Base-by-base conservation (phyloP, 208 protist genomes). In the Wallacemonas sp. region DNA sequence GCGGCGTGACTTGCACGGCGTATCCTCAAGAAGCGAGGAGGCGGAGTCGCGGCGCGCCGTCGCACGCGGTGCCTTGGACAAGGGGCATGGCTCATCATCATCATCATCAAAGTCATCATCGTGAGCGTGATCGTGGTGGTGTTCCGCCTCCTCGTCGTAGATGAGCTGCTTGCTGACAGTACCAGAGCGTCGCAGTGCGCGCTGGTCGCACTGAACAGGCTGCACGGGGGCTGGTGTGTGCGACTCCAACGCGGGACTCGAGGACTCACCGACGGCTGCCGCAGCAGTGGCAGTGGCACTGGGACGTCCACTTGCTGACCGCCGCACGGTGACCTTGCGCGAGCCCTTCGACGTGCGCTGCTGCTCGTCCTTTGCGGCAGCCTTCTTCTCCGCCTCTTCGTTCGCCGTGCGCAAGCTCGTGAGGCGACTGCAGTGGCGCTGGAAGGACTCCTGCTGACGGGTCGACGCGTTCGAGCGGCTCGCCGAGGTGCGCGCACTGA, bases 401-500 rank as follows among this genome's bases (percentile, higher is more conserved):
- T 58, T 33, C 6, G 52, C 52, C 30, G 52, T 19, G 30, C 52
- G 52, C 52, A 58, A 24, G 52, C 29, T 58, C 32, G 24, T 12
- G 30, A 58, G 52, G 4, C 52, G 52, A 30, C 52, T 58, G 52
- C 52, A 58, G 52, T 58, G 52, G 32, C 52, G 52, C 16, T 38
- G 52, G 43, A 82, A 66, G 41, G 71, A 76, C 34, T 77, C 66
- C 38, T 73, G 61, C 58, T 82, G 76, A 6, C 76, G 76, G 8
- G 12, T 43, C 23, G 68, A 69, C 30, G 75, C 63, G 17, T 64
- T 39, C 30, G 26, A 30, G 26, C 19, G 17, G 36, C 21, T 16
- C 9, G 49, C n/a, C 9, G 49, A 57, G 55, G 29, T 19, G 16
- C 52, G 52, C 30, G 52, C 52, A 38, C 52, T 58, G 16, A 4